A percentile compares a stretch with the other conserved stretches of the same genome.
Conservation (phyloP, 2,329 filamentous ascomycete species). For the Aspergillus brunneoviolaceus region DNA sequence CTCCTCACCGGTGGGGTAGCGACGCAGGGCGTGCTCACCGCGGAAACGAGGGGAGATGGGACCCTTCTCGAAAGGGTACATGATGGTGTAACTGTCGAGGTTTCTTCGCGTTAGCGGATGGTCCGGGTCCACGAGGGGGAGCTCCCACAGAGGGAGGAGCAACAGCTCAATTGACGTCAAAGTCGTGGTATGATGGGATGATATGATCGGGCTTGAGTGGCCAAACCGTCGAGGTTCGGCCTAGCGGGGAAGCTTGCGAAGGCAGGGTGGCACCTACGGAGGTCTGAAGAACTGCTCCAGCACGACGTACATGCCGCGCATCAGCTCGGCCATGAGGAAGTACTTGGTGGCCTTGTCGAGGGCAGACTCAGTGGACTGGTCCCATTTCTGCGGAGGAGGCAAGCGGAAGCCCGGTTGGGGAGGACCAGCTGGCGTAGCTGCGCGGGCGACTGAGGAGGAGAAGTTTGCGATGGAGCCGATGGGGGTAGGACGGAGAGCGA, state of each 20-base stretch:
- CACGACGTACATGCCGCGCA: constrained; percentile 95
- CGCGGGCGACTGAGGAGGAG: constrained; percentile 61
- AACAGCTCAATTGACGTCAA: not conserved
- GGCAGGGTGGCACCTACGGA: constrained; percentile 66
- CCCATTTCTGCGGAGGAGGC: constrained; percentile 71
- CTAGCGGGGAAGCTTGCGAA: not conserved
- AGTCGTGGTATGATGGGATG: not conserved
- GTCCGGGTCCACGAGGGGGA: not conserved
- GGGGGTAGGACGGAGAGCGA: constrained; percentile 31
- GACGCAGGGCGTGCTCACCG: constrained; percentile 92
- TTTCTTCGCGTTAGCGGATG: not conserved
- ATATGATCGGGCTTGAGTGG: not conserved
- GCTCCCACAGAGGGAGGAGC: not conserved
- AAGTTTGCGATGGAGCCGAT: constrained; percentile 57
- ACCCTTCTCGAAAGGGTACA: constrained; percentile 98
- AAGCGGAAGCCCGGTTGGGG: constrained; percentile 80
- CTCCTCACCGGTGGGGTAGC: constrained; percentile 97
- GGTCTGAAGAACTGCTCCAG: constrained; percentile 98
- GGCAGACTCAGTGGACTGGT: constrained; percentile 72
- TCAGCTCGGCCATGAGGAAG: constrained; percentile 94
- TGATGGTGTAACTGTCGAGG: constrained; percentile 84
- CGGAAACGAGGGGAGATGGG: constrained; percentile 97
- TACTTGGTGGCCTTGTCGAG: constrained; percentile 86
- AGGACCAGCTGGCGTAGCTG: constrained; percentile 69
- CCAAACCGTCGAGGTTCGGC: not conserved